Percentiles rank a stretch among this genome's conserved stretches.
Conservation (phyloP, 2,329 filamentous ascomycete species). For the Fusarium chlamydosporum region DNA sequence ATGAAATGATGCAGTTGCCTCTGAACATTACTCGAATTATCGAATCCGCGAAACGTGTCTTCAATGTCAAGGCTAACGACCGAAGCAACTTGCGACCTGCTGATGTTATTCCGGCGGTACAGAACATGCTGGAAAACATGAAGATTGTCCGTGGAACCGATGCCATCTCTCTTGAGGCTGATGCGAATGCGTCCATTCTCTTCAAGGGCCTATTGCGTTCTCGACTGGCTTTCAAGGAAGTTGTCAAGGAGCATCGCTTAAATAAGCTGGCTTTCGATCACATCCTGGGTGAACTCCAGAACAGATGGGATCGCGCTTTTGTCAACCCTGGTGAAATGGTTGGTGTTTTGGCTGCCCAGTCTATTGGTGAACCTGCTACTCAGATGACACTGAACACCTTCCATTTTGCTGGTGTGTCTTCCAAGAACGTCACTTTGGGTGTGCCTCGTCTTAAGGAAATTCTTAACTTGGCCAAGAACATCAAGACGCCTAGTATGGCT, state of each 20-base stretch:
- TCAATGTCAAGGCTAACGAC: constrained; percentile 87
- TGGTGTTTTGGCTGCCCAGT: constrained; percentile 96
- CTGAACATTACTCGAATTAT: constrained; percentile 94
- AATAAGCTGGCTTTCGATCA: constrained; percentile 95
- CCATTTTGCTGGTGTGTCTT: constrained; percentile 99
- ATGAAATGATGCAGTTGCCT: constrained; percentile 90
- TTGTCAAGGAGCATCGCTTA: constrained; percentile 87
- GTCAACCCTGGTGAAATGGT: constrained; percentile 99
- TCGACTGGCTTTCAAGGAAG: constrained; percentile 89
- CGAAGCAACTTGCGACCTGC: constrained; percentile 91
- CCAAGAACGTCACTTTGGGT: constrained; percentile 99
- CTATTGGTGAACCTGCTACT: constrained; percentile 97
- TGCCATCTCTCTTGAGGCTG: constrained; percentile 84
- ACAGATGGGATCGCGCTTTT: constrained; percentile 85
- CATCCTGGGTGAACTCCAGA: constrained; percentile 90
- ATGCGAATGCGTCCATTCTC: constrained; percentile 87
- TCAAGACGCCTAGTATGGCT: constrained; percentile 98
- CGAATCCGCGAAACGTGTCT: constrained; percentile 88
- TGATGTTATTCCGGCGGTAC: constrained; percentile 86
- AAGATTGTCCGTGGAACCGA: constrained; percentile 90
- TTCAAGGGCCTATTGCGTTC: constrained; percentile 95
- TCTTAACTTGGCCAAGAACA: constrained; percentile 96
- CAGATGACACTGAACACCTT: constrained; percentile 99
- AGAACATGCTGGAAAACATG: constrained; percentile 80
- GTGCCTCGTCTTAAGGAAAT: constrained; percentile 99